A percentile compares a stretch with the other conserved stretches of the same genome.
Evolutionary conservation across 805 yeast genomes (phyloP).

Genomic region (Saturnispora diversa): DNA sequence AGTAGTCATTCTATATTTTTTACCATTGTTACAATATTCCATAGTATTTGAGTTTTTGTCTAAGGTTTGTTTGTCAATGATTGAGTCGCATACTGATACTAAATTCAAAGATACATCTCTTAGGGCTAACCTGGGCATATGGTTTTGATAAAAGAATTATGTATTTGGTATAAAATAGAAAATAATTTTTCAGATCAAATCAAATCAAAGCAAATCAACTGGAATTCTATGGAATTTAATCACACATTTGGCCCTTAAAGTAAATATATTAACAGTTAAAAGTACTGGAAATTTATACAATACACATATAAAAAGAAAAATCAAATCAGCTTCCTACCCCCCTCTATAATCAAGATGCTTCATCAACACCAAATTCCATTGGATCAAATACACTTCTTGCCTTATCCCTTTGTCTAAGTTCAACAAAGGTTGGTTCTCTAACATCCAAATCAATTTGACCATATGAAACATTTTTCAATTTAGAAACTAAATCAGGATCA

Average conservation of each 20-base stretch:
- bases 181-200: too few relatives aligned
- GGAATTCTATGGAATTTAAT: too few relatives aligned
- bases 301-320: too few relatives aligned
- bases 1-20: slow-evolving; percentile 39
- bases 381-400: slow-evolving; percentile 68
- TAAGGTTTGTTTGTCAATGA: slow-evolving; percentile 19
- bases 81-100: slow-evolving; percentile 23
- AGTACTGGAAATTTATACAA: too few relatives aligned
- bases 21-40: slow-evolving; percentile 33
- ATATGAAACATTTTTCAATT: slow-evolving; percentile 46
- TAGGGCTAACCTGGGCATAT: slow-evolving; percentile 10
- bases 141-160: too few relatives aligned
- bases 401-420: slow-evolving; percentile 59
- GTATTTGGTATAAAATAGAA: too few relatives aligned
- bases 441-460: slow-evolving; percentile 56
- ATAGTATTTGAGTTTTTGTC: slow-evolving; percentile 27
- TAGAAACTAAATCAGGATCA: slow-evolving; percentile 47
- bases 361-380: slow-evolving; percentile 63
- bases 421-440: slow-evolving; percentile 67
- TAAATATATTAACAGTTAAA: too few relatives aligned
- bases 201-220: too few relatives aligned
- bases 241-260: too few relatives aligned
- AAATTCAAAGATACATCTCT: slow-evolving; percentile 26
- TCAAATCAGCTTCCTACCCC: too few relatives aligned
- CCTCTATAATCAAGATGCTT: too few relatives aligned